phyloP scores from a whole-genome alignment of 2,329 filamentous ascomycete species.

The Penicillium sp. region DNA sequence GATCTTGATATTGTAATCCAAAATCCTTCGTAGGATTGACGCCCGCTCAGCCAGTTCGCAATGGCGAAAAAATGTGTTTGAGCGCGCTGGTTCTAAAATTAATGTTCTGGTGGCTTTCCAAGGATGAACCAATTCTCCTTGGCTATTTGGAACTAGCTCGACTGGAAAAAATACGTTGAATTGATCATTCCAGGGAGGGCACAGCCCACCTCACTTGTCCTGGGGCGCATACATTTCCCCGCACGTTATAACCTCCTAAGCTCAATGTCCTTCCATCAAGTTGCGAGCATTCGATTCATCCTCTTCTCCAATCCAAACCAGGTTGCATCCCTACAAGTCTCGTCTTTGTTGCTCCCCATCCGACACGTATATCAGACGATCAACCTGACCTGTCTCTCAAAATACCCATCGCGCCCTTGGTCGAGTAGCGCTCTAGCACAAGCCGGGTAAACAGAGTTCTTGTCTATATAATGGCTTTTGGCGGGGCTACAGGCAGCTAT shows the following conservation, averaged over 20 bases:
- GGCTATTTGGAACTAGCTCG: neutral
- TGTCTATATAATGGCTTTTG: constrained; percentile 14
- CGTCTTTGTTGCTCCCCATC: neutral
- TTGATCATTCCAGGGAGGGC: neutral
- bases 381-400: neutral
- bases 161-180: neutral
- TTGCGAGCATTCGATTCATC: neutral
- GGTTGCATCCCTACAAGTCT: no score
- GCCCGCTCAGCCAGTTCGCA: neutral
- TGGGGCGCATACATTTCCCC: constrained; percentile 5
- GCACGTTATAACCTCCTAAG: neutral
- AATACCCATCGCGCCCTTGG: neutral
- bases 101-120: neutral
- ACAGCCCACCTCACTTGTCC: neutral
- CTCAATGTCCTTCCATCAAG: neutral
- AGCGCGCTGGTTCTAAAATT: neutral
- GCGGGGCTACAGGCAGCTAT: constrained; percentile 5
- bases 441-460: constrained; percentile 3
- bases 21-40: neutral
- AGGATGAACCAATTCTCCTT: neutral
- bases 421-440: constrained; percentile 15
- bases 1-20: neutral
- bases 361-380: neutral
- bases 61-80: neutral
- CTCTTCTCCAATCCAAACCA: neutral